Evolutionary conservation across 148 eudicot species (phyloP).

Genomic region (Tetragonia tetragonoides): DNA sequence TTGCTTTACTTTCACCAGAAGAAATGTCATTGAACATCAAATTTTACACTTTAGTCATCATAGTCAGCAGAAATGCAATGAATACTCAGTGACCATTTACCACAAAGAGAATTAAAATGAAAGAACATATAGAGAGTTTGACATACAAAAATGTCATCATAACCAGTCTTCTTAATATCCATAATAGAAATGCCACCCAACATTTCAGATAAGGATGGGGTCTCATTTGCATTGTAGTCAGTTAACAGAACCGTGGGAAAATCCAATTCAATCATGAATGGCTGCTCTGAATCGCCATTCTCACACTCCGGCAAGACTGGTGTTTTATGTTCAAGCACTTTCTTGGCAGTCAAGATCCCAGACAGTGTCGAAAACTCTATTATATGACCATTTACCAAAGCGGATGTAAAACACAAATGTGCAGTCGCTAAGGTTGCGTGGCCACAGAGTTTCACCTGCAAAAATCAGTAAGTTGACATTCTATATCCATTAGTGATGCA

Average conservation of each 20-base stretch:
- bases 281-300: conserved; percentile 26
- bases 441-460: conserved; percentile 80
- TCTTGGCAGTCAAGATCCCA: conserved; percentile 71
- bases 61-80: too few relatives aligned
- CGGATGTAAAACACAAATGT: conserved; percentile 63
- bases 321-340: conserved; percentile 31
- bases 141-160: conserved; percentile 57
- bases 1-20: neutral
- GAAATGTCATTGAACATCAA: too few relatives aligned
- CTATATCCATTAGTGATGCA: too few relatives aligned
- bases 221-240: conserved; percentile 35
- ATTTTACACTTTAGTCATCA: too few relatives aligned
- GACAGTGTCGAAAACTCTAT: conserved; percentile 73
- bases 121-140: neutral
- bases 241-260: conserved; percentile 46
- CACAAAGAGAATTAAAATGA: too few relatives aligned
- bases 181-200: conserved; percentile 37
- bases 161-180: conserved; percentile 52
- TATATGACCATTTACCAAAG: conserved; percentile 41
- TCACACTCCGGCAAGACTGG: neutral
- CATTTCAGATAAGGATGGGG: conserved; percentile 42
- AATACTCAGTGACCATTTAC: too few relatives aligned
- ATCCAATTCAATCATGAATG: conserved; percentile 58
- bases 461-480: neutral
- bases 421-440: conserved; percentile 93